Conservation (phyloP, 129 eudicot genomes). For the Saposhnikovia divaricata region DNA sequence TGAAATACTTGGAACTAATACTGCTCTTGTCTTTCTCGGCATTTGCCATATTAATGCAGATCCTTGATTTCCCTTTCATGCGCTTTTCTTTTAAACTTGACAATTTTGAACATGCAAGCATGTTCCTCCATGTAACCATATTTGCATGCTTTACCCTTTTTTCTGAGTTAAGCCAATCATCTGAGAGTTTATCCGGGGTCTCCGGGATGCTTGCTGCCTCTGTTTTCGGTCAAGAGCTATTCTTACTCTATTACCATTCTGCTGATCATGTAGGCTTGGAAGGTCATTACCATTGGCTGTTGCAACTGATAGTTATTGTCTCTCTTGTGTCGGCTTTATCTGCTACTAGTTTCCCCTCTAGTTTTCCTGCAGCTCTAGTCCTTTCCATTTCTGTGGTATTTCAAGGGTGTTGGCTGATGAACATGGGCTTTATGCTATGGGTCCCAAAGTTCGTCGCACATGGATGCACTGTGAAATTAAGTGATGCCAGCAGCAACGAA, state of each 20-base stretch:
- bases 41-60: slow-evolving; percentile 46
- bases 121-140: slow-evolving; percentile 64
- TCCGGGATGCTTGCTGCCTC: slow-evolving; percentile 67
- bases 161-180: slow-evolving; percentile 29
- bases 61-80: slow-evolving; percentile 48
- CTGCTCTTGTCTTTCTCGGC: slow-evolving; percentile 48
- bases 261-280: slow-evolving; percentile 79
- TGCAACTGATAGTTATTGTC: slow-evolving; percentile 59
- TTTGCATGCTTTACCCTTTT: slow-evolving; percentile 55
- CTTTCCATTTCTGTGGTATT: slow-evolving; percentile 62
- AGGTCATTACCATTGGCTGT: slow-evolving; percentile 90
- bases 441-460: slow-evolving; percentile 54
- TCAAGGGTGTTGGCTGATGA: slow-evolving; percentile 77
- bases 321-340: slow-evolving; percentile 46
- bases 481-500: slow-evolving; percentile 20
- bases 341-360: slow-evolving; percentile 40
- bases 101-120: slow-evolving; percentile 70
- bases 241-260: slow-evolving; percentile 74
- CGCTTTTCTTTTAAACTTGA: slow-evolving; percentile 52
- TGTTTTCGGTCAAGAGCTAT: slow-evolving; percentile 73
- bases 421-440: slow-evolving; percentile 82
- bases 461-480: slow-evolving; percentile 42
- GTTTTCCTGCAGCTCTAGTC: slow-evolving; percentile 53
- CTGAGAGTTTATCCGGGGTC: slow-evolving; percentile 36
- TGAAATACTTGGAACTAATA: slow-evolving; percentile 54